Base-by-base conservation (phyloP, 345 rosid species). In the Aurinia saxatilis region DNA sequence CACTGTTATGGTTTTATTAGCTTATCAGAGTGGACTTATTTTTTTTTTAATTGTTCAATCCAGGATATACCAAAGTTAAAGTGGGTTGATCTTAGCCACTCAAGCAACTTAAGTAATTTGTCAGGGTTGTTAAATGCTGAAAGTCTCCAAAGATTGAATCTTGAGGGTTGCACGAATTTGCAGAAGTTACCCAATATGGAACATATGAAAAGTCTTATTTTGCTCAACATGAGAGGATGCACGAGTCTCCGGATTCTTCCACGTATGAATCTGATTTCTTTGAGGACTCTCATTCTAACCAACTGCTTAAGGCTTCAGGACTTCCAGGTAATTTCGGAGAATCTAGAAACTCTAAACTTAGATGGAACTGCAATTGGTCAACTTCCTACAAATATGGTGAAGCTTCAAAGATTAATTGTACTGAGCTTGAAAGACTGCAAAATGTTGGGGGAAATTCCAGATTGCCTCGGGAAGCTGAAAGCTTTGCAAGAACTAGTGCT, bases 21-120 rank as follows among this genome's bases (percentile, higher is more conserved):
- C 36, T 56, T 40, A n/a, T n/a, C n/a, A n/a, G n/a, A 30, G 51
- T 10, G 1, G 5, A 38, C 17, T 19, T 17, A 1, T 54, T 15
- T 16, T 25, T 36, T 21, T 46, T 25, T 1, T 37, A n/a, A 4
- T 0, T 65, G 29, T 18, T 10, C 29, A 34, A 35, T 15, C 12
- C 63, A 77, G 81, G 19, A 45, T 66, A 25, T 59, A 39, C 67
- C 19, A 1, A 77, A 74, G 13, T n/a, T 77, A 36, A 74, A 39
- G 56, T 25, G 50, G 55, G 27, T 80, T 27, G 50, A 62, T 37
- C 72, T 80, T 18, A 11, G 54, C 9, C 5, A 49, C 12, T 74
- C 70, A 8, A 10, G 6, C 5, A 37, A 70, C 16, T 40, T 79
- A 38, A 3, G 17, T 7, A 50, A 23, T 38, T 35, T 74, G 5